Conservation (phyloP, 768 basidiomycete genomes). For the Lentinula detonsa region DNA sequence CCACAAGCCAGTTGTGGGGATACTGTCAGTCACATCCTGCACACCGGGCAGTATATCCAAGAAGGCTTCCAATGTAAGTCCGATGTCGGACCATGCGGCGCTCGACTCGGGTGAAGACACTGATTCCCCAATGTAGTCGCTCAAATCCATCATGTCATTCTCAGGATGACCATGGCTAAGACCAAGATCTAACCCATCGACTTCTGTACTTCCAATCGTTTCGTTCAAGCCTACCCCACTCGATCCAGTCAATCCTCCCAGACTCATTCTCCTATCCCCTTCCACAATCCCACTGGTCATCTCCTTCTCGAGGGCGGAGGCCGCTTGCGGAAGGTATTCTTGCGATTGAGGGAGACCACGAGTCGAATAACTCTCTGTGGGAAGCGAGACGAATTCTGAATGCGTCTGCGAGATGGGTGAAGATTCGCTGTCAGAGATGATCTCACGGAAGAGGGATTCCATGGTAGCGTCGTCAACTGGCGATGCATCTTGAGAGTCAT, state of each 20-base stretch:
- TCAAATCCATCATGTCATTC: slow-evolving; percentile 1
- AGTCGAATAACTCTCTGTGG: slow-evolving; percentile 24
- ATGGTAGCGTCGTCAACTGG: slow-evolving; percentile 54
- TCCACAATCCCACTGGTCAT: slow-evolving; percentile 5
- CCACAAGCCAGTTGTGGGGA: neutral
- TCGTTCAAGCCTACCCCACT: neutral
- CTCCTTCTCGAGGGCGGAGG: slow-evolving; percentile 15
- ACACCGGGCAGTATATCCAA: slow-evolving; percentile 3
- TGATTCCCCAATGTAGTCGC: slow-evolving; percentile 2
- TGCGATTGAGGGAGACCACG: slow-evolving; percentile 11
- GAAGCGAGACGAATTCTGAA: slow-evolving; percentile 16
- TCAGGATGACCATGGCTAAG: neutral
- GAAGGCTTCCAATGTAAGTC: slow-evolving; percentile 4
- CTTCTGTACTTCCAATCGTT: neutral
- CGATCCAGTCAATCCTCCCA: slow-evolving; percentile 4
- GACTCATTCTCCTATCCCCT: slow-evolving; percentile 2
- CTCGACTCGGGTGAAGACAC: neutral
- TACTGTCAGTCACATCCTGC: neutral
- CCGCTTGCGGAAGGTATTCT: slow-evolving; percentile 14
- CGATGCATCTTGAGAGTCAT: slow-evolving; percentile 9
- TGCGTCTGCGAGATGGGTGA: slow-evolving; percentile 11
- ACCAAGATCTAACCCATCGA: neutral
- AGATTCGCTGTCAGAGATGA: slow-evolving; percentile 52
- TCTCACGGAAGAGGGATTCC: slow-evolving; percentile 66
- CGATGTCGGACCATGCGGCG: slow-evolving; percentile 3